These are phyloP conservation scores for Acephala macrosclerotiorum DNA, from an alignment of 2,329 filamentous ascomycete species.

Conservation along the genomic window DNA sequence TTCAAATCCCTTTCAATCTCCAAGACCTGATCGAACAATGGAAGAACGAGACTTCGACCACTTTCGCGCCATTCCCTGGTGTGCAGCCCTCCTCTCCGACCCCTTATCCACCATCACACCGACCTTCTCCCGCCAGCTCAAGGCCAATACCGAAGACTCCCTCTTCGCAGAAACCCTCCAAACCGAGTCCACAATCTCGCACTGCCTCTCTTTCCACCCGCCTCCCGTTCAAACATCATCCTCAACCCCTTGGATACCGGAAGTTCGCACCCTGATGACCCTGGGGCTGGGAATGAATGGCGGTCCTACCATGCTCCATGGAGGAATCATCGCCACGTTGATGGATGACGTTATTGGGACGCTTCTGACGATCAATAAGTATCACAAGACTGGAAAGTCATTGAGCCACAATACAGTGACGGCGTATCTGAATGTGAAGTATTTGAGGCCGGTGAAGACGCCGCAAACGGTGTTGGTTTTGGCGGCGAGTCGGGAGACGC, in stretches of 20 bases:
- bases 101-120: constrained; percentile 50
- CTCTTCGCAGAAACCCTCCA: constrained; percentile 61
- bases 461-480: constrained; percentile 55
- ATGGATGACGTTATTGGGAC: constrained; percentile 65
- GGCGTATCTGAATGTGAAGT: constrained; percentile 60
- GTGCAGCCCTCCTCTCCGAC: constrained; percentile 50
- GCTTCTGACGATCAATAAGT: constrained; percentile 48
- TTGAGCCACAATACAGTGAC: constrained; percentile 49
- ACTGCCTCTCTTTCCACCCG: constrained; percentile 52
- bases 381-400: constrained; percentile 17
- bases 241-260: constrained; percentile 15
- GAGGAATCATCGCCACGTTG: constrained; percentile 63
- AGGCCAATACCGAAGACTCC: constrained; percentile 54
- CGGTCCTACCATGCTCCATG: constrained; percentile 59
- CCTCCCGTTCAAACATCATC: constrained; percentile 36
- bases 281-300: constrained; percentile 62
- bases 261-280: constrained; percentile 34
- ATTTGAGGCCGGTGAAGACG: constrained; percentile 57
- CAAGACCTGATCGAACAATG: constrained; percentile 8
- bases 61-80: constrained; percentile 57
- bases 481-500: constrained; percentile 49
- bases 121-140: constrained; percentile 48
- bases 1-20: not conserved
- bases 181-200: constrained; percentile 55
- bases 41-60: constrained; percentile 36